These are phyloP conservation scores for Stagonosporopsis vannaccii DNA, from an alignment of 2,329 filamentous ascomycete genomes.

Conservation along the genomic window DNA sequence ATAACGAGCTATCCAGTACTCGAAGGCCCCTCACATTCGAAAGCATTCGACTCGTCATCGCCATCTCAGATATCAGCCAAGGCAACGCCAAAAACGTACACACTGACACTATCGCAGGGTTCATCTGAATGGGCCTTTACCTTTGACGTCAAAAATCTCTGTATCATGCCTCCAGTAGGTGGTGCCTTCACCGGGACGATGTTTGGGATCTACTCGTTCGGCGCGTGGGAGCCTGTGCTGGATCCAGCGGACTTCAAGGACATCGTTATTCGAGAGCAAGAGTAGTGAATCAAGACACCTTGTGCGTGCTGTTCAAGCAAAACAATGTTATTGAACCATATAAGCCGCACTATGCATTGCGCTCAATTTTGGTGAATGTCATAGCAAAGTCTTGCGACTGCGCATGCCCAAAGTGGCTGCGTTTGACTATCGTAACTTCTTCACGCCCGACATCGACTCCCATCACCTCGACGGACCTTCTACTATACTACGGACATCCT, in stretches of 20 bases:
- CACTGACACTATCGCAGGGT: conserved; percentile 10
- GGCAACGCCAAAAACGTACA: conserved; percentile 9
- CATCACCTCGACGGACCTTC: too few species aligned
- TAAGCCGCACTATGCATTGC: too few species aligned
- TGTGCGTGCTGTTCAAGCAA: too few species aligned
- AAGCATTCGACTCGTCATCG: neutral
- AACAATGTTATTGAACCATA: too few species aligned
- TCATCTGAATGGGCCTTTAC: conserved; percentile 22
- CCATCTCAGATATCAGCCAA: conserved; percentile 5
- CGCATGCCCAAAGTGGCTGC: too few species aligned
- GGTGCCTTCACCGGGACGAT: conserved; percentile 56
- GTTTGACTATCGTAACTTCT: too few species aligned
- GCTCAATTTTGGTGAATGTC: too few species aligned
- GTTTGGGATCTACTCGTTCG: conserved; percentile 57
- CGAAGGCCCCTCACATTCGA: conserved; percentile 36
- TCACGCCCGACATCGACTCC: too few species aligned
- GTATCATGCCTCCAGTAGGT: conserved; percentile 49
- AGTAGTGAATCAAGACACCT: neutral
- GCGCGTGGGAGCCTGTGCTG: conserved; percentile 51
- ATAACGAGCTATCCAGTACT: conserved; percentile 24
- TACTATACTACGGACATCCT: too few species aligned
- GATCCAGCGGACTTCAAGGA: conserved; percentile 52
- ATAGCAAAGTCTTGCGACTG: too few species aligned
- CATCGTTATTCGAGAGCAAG: conserved; percentile 19
- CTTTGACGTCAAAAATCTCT: conserved; percentile 45